These are phyloP conservation scores for Geranium incanum DNA, from an alignment of 441 rosid genomes.

Conservation along the genomic window DNA sequence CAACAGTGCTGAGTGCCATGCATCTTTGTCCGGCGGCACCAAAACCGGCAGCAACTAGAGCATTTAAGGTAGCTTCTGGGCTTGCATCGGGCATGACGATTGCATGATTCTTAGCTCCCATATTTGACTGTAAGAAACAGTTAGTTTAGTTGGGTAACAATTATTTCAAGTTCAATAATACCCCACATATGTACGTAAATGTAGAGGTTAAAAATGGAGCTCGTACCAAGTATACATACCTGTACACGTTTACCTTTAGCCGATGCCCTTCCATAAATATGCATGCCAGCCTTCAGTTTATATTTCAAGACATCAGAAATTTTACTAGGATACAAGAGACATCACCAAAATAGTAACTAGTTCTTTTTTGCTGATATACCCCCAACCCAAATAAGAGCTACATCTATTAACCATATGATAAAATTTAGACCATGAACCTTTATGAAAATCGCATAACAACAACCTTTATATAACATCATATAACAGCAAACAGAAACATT, in stretches of 20 bases:
- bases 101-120: conserved; percentile 97
- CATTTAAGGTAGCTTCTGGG: conserved; percentile 65
- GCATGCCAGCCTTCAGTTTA: conserved; percentile 79
- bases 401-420: background rate
- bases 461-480: background rate
- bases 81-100: conserved; percentile 80
- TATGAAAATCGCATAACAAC: background rate
- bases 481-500: background rate
- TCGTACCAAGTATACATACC: conserved; percentile 31
- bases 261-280: conserved; percentile 77
- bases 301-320: conserved; percentile 19
- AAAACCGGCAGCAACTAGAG: conserved; percentile 88
- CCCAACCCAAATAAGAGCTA: background rate
- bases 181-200: background rate
- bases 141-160: conserved; percentile 7
- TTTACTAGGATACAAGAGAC: background rate
- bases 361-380: background rate
- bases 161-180: conserved; percentile 18
- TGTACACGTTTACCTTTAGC: conserved; percentile 94
- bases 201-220: background rate
- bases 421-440: background rate
- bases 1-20: conserved; percentile 91
- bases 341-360: background rate
- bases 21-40: conserved; percentile 99
- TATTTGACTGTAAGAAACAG: conserved; percentile 55